phyloP scores from a whole-genome alignment of 140 eudicot genomes.

The Oenanthe javanica region DNA sequence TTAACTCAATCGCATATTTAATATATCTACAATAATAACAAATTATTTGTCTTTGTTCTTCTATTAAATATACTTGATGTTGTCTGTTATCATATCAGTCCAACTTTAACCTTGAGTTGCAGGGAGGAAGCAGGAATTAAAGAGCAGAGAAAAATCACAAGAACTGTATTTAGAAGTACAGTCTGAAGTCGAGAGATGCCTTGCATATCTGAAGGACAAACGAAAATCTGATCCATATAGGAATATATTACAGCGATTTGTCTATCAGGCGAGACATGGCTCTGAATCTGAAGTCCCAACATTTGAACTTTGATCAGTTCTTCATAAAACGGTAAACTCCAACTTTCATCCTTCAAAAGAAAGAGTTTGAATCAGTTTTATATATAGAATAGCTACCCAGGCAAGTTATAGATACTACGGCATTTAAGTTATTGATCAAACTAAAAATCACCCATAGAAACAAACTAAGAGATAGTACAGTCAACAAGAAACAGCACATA shows the following conservation, averaged over 20 bases:
- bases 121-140: constrained; percentile 65
- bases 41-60: background rate
- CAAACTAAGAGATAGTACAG: background rate
- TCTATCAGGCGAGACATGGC: constrained; percentile 55
- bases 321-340: background rate
- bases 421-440: background rate
- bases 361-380: background rate
- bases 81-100: background rate
- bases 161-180: constrained; percentile 64
- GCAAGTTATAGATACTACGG: background rate
- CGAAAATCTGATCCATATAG: constrained; percentile 68
- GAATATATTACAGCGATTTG: constrained; percentile 45
- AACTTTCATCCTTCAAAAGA: background rate
- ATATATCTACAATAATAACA: background rate
- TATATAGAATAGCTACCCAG: background rate
- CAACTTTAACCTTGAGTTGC: constrained; percentile 1
- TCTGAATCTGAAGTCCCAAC: constrained; percentile 58
- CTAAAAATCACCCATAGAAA: background rate
- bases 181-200: constrained; percentile 59
- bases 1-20: background rate
- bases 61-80: background rate
- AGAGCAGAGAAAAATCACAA: constrained; percentile 53
- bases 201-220: constrained; percentile 56
- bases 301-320: constrained; percentile 31
- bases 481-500: background rate